These are phyloP conservation scores for Rhizomucor pusillus DNA, from an alignment of 371 early-diverging fungal species.

Conservation along the genomic window DNA sequence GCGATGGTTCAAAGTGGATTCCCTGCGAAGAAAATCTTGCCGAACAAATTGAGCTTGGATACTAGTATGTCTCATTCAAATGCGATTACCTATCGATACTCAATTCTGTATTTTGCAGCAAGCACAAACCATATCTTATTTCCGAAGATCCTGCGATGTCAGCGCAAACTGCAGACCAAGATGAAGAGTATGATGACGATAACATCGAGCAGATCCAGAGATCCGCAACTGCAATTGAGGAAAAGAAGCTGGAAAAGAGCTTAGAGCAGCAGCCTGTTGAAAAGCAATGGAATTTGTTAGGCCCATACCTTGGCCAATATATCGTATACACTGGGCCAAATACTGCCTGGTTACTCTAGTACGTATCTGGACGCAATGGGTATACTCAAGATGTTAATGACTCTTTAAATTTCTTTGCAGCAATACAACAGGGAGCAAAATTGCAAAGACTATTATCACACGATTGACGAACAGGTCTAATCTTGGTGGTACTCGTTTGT, in stretches of 20 bases:
- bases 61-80: constrained; percentile 44
- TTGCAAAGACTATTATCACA: constrained; percentile 69
- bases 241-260: constrained; percentile 30
- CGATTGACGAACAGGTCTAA: constrained; percentile 58
- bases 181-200: constrained; percentile 15
- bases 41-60: constrained; percentile 81
- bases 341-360: constrained; percentile 70
- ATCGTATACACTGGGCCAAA: constrained; percentile 64
- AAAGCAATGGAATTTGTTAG: constrained; percentile 69
- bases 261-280: constrained; percentile 34
- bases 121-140: constrained; percentile 26
- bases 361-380: constrained; percentile 9
- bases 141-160: constrained; percentile 7
- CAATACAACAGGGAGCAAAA: constrained; percentile 52
- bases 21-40: constrained; percentile 84
- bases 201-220: not conserved
- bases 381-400: not conserved
- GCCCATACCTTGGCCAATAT: constrained; percentile 72
- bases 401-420: constrained; percentile 10
- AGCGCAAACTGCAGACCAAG: constrained; percentile 1
- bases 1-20: constrained; percentile 60
- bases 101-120: constrained; percentile 10
- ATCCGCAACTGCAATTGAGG: constrained; percentile 23
- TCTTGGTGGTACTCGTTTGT: constrained; percentile 66
- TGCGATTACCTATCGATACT: not conserved